These are phyloP conservation scores for Colletotrichum orbiculare DNA, from an alignment of 2,329 filamentous ascomycete species.

Conservation along the genomic window DNA sequence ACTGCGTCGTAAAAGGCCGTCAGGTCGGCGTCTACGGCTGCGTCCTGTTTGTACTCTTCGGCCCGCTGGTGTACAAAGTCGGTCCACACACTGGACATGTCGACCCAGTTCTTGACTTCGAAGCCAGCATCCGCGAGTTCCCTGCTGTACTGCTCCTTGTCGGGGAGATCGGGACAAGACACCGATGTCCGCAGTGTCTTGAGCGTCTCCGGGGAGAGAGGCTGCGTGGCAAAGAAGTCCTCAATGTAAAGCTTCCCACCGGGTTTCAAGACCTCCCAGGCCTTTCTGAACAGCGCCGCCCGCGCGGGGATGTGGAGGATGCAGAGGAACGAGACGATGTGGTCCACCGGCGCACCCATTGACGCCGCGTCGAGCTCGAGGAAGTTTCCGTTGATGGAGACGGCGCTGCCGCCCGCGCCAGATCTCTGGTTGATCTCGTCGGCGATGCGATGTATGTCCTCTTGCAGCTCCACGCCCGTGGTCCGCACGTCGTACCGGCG, in stretches of 20 bases:
- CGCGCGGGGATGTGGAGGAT: constrained; percentile 38
- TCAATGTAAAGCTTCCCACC: constrained; percentile 39
- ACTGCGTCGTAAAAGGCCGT: constrained; percentile 36
- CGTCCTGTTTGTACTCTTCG: constrained; percentile 26
- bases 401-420: constrained; percentile 21
- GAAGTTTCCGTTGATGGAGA: constrained; percentile 38
- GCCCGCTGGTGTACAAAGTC: constrained; percentile 37
- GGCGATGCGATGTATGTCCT: constrained; percentile 39
- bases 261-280: constrained; percentile 23
- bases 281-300: constrained; percentile 34
- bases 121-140: constrained; percentile 38
- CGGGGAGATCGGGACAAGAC: constrained; percentile 37
- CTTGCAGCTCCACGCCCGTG: constrained; percentile 38
- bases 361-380: constrained; percentile 7
- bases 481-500: constrained; percentile 32
- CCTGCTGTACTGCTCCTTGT: constrained; percentile 24
- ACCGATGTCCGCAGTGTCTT: constrained; percentile 32
- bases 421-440: constrained; percentile 35
- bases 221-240: constrained; percentile 37
- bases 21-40: constrained; percentile 21
- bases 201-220: constrained; percentile 12
- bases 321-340: constrained; percentile 40
- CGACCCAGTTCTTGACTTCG: constrained; percentile 30
- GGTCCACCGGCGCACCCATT: constrained; percentile 32
- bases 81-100: constrained; percentile 37